phyloP scores from a whole-genome alignment of 163 green algal genomes.

The Dunaliella salina region DNA sequence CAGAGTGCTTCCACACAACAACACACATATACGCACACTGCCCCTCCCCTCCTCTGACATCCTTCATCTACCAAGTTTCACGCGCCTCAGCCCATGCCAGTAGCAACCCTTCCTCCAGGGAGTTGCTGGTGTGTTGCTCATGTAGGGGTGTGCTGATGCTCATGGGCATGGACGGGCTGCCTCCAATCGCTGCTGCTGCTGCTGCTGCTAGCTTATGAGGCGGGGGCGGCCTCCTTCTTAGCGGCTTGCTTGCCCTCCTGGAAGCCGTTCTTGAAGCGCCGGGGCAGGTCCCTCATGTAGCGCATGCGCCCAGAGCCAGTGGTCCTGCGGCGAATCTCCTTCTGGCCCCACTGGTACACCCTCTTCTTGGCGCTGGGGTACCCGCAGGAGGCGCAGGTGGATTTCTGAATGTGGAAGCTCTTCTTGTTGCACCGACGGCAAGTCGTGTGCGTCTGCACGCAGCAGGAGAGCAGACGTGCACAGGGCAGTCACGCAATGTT shows the following conservation, averaged over 20 bases:
- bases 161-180: neutral
- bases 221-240: neutral
- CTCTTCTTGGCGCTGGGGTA: slow-evolving; percentile 91
- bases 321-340: slow-evolving; percentile 97
- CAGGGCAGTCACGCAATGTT: no score
- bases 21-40: no score
- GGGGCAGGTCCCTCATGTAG: slow-evolving; percentile 84
- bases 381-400: slow-evolving; percentile 85
- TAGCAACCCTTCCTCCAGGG: no score
- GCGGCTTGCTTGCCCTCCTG: slow-evolving; percentile 63
- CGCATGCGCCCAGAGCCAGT: slow-evolving; percentile 94
- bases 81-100: no score
- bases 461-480: slow-evolving; percentile 53
- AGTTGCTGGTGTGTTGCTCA: no score
- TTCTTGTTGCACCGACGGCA: slow-evolving; percentile 90
- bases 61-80: no score
- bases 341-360: slow-evolving; percentile 96
- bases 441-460: slow-evolving; percentile 91
- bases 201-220: slow-evolving; percentile 20
- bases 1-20: no score
- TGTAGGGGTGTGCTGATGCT: neutral
- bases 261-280: slow-evolving; percentile 96
- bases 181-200: neutral
- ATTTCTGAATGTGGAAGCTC: slow-evolving; percentile 98
- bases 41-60: no score